phyloP scores from a whole-genome alignment of 352 stramenopile species.

The Pilasporangium apinafurcum region DNA sequence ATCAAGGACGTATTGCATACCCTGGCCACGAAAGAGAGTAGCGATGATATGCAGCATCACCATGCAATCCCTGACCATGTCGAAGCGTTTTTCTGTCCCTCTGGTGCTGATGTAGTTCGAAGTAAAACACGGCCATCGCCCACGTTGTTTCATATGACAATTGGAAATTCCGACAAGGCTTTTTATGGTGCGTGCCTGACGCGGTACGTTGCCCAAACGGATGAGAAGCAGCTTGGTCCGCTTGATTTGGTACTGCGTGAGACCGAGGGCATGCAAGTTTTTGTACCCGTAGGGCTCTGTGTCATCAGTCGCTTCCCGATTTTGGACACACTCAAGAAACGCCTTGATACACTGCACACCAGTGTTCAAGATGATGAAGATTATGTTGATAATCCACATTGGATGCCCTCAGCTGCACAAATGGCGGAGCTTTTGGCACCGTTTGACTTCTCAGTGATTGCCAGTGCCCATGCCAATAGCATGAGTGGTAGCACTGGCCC shows the following conservation, averaged over 20 bases:
- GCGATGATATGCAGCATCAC: slow-evolving; percentile 67
- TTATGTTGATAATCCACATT: slow-evolving; percentile 50
- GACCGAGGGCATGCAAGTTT: slow-evolving; percentile 76
- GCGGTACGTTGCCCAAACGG: slow-evolving; percentile 64
- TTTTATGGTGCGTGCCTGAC: slow-evolving; percentile 82
- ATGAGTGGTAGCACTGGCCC: slow-evolving; percentile 1
- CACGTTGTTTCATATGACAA: slow-evolving; percentile 79
- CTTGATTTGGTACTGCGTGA: slow-evolving; percentile 77
- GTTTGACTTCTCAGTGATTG: slow-evolving; percentile 44
- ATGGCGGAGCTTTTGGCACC: slow-evolving; percentile 58
- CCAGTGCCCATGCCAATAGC: slow-evolving; percentile 16
- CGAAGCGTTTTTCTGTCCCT: slow-evolving; percentile 74
- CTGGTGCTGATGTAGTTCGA: slow-evolving; percentile 49
- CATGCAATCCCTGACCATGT: slow-evolving; percentile 79
- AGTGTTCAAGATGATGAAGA: slow-evolving; percentile 44
- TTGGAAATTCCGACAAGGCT: slow-evolving; percentile 72
- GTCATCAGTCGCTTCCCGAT: slow-evolving; percentile 79
- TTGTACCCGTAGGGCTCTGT: slow-evolving; percentile 68
- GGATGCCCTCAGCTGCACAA: slow-evolving; percentile 45
- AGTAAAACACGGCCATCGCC: slow-evolving; percentile 48
- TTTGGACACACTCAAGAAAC: slow-evolving; percentile 71
- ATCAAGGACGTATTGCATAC: slow-evolving; percentile 69
- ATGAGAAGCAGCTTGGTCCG: slow-evolving; percentile 56
- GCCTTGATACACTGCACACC: slow-evolving; percentile 55
- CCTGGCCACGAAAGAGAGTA: slow-evolving; percentile 51